These are phyloP conservation scores for Thelonectria olida DNA, from an alignment of 2,329 filamentous ascomycete species.

Conservation along the genomic window DNA sequence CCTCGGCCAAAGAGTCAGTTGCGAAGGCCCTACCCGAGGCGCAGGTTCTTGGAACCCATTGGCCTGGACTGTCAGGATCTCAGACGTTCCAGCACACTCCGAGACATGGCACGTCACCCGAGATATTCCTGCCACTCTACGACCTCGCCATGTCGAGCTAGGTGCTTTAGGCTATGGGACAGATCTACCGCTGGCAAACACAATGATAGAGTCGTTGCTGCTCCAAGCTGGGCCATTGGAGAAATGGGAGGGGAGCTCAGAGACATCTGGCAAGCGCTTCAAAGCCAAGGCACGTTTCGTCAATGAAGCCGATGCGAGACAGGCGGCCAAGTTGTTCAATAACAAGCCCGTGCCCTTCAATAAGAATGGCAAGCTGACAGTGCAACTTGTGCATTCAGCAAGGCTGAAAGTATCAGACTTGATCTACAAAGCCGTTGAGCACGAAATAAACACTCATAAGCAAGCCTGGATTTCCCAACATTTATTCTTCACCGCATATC, in stretches of 20 bases:
- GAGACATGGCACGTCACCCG: slow-evolving; percentile 18
- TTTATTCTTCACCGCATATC: background rate
- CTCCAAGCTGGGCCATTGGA: slow-evolving; percentile 45
- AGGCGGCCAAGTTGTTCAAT: slow-evolving; percentile 45
- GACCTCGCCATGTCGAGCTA: background rate
- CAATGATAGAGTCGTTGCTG: slow-evolving; percentile 42
- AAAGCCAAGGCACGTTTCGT: slow-evolving; percentile 52
- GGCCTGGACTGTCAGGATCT: slow-evolving; percentile 13
- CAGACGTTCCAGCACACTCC: background rate
- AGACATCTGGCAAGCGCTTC: slow-evolving; percentile 43
- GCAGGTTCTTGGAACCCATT: background rate
- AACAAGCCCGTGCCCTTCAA: slow-evolving; percentile 43
- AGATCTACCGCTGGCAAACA: slow-evolving; percentile 33
- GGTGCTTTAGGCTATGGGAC: slow-evolving; percentile 32
- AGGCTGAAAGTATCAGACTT: slow-evolving; percentile 49
- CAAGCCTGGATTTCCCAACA: slow-evolving; percentile 43
- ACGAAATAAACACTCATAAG: slow-evolving; percentile 38
- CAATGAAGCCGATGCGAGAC: slow-evolving; percentile 47
- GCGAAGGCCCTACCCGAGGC: too few relatives aligned
- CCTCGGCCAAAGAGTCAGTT: slow-evolving; percentile 14
- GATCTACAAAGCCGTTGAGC: slow-evolving; percentile 45
- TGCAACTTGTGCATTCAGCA: slow-evolving; percentile 47
- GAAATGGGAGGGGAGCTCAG: slow-evolving; percentile 41
- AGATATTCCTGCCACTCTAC: background rate
- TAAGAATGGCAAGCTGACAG: slow-evolving; percentile 44